Conservation (phyloP, 2,329 filamentous ascomycete species). For the Curvularia hawaiiensis region DNA sequence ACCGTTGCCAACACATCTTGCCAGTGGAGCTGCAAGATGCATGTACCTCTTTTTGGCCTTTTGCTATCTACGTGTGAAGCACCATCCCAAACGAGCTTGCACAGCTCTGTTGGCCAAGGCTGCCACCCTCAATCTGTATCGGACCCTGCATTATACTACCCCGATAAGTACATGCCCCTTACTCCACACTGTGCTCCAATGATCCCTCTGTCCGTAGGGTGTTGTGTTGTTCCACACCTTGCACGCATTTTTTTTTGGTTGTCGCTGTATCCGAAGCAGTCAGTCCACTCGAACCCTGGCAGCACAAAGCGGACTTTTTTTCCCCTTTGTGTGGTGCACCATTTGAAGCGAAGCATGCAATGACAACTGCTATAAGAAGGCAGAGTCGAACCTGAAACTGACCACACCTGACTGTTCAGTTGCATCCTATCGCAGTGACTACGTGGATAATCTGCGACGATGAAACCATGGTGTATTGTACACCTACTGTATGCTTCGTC, state of each 20-base stretch:
- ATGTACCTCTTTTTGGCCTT: constrained; percentile 2
- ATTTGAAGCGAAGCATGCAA: neutral
- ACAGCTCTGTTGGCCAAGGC: neutral
- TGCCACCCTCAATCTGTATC: neutral
- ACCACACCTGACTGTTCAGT: neutral
- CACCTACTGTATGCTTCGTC: neutral
- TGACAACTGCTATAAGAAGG: neutral
- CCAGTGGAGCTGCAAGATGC: neutral
- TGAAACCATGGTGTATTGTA: neutral
- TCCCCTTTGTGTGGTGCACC: neutral
- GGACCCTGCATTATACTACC: neutral
- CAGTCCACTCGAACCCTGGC: neutral
- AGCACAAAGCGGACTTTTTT: neutral
- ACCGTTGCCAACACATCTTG: constrained; percentile 1
- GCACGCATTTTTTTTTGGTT: neutral
- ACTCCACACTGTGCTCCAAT: neutral
- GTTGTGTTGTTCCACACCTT: neutral
- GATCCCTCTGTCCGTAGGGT: neutral
- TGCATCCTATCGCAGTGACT: neutral
- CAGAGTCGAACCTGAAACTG: neutral
- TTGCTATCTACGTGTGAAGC: neutral
- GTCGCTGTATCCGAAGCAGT: neutral
- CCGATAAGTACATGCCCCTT: neutral
- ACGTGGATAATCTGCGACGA: neutral
- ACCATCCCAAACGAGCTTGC: neutral